Evolutionary conservation across 768 basidiomycete species (phyloP).

Genomic region (Rhizopogon rudus): DNA sequence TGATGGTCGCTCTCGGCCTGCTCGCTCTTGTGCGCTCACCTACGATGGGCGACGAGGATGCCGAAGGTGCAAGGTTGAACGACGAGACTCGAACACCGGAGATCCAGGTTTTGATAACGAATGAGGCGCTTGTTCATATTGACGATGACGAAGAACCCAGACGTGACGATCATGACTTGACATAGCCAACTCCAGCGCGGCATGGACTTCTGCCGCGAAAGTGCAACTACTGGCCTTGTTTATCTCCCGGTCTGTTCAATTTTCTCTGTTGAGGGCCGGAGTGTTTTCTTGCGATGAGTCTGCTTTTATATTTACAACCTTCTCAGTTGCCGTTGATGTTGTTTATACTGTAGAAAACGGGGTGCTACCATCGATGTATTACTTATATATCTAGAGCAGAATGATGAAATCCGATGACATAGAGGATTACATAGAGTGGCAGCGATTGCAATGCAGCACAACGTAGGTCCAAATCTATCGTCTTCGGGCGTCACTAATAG

Average conservation of each 20-base stretch:
- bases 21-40: constrained; percentile 45
- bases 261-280: too few species aligned
- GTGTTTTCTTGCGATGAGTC: too few species aligned
- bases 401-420: constrained; percentile 2
- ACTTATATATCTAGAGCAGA: constrained; percentile 36
- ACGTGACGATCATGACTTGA: not conserved
- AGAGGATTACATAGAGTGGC: too few species aligned
- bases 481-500: constrained; percentile 10
- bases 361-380: too few species aligned
- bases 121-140: not conserved
- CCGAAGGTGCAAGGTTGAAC: not conserved
- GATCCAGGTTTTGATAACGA: not conserved
- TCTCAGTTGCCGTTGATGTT: not conserved
- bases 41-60: constrained; percentile 1
- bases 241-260: too few species aligned
- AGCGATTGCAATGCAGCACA: too few species aligned
- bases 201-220: too few species aligned
- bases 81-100: constrained; percentile 1
- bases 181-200: not conserved
- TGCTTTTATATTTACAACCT: too few species aligned
- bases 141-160: constrained; percentile 1
- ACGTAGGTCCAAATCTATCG: too few species aligned
- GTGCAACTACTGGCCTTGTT: too few species aligned
- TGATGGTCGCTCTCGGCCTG: constrained; percentile 38
- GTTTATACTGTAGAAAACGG: too few species aligned